These are phyloP conservation scores for Cicer chorassanicum DNA, from an alignment of 306 rosid species.

Conservation along the genomic window DNA sequence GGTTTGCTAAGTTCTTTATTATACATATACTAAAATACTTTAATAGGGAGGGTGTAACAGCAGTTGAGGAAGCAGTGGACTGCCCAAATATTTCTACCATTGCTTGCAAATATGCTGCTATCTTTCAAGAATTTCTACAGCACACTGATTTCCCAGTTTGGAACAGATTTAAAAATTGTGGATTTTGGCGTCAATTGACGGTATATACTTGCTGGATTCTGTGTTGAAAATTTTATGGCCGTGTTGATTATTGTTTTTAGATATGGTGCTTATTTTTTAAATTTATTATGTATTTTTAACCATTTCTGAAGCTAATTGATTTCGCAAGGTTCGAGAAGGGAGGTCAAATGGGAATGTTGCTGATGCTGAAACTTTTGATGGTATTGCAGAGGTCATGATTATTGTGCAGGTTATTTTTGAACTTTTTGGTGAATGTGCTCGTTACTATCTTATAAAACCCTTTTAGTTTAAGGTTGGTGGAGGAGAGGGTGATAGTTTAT, in stretches of 20 bases:
- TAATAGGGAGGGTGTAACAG: conserved; percentile 96
- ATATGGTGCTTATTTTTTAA: conserved; percentile 3
- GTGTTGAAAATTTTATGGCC: conserved; percentile 22
- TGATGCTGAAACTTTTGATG: conserved; percentile 60
- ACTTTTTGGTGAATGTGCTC: conserved; percentile 46
- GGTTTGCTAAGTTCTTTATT: conserved; percentile 37
- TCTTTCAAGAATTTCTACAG: conserved; percentile 89
- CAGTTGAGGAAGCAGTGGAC: conserved; percentile 87
- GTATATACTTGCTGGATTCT: conserved; percentile 52
- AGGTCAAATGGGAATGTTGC: conserved; percentile 57
- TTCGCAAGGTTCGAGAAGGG: conserved; percentile 89
- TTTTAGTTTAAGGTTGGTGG: neutral
- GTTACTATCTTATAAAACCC: conserved; percentile 43
- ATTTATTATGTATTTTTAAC: conserved; percentile 18
- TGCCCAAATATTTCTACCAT: conserved; percentile 86
- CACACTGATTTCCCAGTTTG: conserved; percentile 77
- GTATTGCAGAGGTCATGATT: conserved; percentile 87
- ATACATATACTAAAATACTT: conserved; percentile 44
- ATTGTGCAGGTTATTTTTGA: conserved; percentile 77
- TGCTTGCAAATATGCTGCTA: conserved; percentile 78
- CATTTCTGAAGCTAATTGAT: conserved; percentile 31
- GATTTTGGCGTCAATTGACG: conserved; percentile 97
- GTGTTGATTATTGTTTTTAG: conserved; percentile 7
- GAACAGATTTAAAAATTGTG: conserved; percentile 89
- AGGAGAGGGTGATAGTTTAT: neutral